Evolutionary conservation across 352 stramenopile genomes (phyloP).

Genomic region (Globisporangium yorkense): DNA sequence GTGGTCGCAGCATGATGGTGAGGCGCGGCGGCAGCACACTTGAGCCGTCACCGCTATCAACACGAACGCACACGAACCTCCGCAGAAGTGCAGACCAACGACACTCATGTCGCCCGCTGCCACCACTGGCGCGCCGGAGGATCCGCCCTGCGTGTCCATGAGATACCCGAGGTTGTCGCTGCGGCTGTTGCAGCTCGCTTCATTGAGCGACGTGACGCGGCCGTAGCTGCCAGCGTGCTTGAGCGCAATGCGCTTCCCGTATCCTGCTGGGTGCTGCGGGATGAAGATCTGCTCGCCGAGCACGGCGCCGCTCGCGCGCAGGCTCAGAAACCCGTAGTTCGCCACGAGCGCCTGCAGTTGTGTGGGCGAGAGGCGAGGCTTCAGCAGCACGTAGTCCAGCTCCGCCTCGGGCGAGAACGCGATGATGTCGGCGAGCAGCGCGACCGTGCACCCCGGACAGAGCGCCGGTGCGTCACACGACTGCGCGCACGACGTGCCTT

Average conservation of each 20-base stretch:
- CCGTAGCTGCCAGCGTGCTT: slow-evolving; percentile 28
- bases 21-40: background rate
- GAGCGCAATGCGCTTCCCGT: slow-evolving; percentile 42
- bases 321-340: slow-evolving; percentile 39
- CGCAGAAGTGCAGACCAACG: slow-evolving; percentile 49
- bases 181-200: slow-evolving; percentile 25
- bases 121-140: slow-evolving; percentile 45
- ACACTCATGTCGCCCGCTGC: slow-evolving; percentile 28
- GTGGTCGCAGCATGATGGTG: background rate
- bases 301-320: slow-evolving; percentile 14
- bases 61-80: slow-evolving; percentile 13
- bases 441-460: slow-evolving; percentile 28
- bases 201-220: slow-evolving; percentile 16
- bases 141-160: slow-evolving; percentile 40
- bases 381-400: slow-evolving; percentile 38
- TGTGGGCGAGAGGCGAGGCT: slow-evolving; percentile 12
- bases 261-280: slow-evolving; percentile 35
- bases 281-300: slow-evolving; percentile 46
- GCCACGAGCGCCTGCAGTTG: slow-evolving; percentile 15
- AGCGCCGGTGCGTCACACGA: slow-evolving; percentile 19
- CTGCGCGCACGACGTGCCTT: slow-evolving; percentile 18
- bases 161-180: slow-evolving; percentile 36
- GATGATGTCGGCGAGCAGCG: slow-evolving; percentile 26
- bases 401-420: slow-evolving; percentile 16
- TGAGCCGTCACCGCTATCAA: background rate